A percentile compares a stretch with the other conserved stretches of the same genome.
Conservation (phyloP, 306 rosid species). For the Prosopis cineraria region DNA sequence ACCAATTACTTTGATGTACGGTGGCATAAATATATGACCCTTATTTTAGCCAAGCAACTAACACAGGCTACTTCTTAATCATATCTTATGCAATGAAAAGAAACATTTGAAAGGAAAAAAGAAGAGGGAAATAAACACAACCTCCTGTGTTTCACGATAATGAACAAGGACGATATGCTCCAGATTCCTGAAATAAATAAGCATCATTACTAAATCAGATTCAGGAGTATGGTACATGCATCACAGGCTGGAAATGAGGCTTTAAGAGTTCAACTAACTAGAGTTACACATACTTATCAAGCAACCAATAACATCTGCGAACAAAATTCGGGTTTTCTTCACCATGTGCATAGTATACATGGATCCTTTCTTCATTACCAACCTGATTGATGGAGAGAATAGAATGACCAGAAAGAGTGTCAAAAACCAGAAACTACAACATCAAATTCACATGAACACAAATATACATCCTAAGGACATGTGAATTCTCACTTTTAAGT, state of each 20-base stretch:
- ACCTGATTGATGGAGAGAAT: constrained; percentile 55
- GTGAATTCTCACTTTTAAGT: constrained; percentile 79
- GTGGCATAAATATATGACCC: neutral
- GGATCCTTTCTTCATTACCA: constrained; percentile 96
- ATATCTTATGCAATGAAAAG: constrained; percentile 26
- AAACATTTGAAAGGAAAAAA: constrained; percentile 25
- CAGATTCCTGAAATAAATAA: constrained; percentile 72
- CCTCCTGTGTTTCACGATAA: constrained; percentile 97
- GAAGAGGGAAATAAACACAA: constrained; percentile 35
- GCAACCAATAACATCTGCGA: constrained; percentile 97
- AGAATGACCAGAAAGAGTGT: constrained; percentile 26
- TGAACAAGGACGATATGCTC: constrained; percentile 98
- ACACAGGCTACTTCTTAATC: constrained; percentile 9
- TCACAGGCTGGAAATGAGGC: constrained; percentile 21
- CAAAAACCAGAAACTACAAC: constrained; percentile 23
- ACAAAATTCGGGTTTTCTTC: constrained; percentile 78
- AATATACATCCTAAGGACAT: constrained; percentile 22
- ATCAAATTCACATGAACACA: constrained; percentile 11
- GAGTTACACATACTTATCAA: constrained; percentile 78
- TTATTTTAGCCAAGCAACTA: constrained; percentile 26
- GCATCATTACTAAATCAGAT: constrained; percentile 23
- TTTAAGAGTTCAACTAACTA: constrained; percentile 30
- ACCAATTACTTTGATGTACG: neutral
- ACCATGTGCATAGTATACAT: constrained; percentile 96
- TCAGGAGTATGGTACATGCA: constrained; percentile 21